Evolutionary conservation across 1,284 basidiomycete species (phyloP).

Genomic region (Stygiomarasmius scandens): DNA sequence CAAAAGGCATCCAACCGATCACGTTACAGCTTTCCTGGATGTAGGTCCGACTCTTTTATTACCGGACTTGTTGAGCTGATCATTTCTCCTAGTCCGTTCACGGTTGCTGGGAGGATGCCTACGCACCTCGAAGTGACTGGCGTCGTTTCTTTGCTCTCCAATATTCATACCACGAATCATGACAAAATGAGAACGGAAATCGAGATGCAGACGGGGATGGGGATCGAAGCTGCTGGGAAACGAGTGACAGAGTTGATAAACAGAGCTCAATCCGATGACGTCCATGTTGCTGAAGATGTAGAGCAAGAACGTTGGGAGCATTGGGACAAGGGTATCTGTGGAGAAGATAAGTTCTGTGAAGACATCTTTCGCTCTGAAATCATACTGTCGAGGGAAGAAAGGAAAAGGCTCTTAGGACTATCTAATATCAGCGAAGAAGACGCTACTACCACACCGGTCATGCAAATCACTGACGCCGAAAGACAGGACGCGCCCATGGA

Average conservation of each 20-base stretch:
- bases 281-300: background rate
- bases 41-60: conserved; percentile 38
- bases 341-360: conserved; percentile 15
- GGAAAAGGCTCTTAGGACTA: conserved; percentile 20
- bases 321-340: background rate
- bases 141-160: conserved; percentile 34
- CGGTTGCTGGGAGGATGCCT: conserved; percentile 34
- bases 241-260: background rate
- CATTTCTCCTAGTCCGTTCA: conserved; percentile 43
- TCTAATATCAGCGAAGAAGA: conserved; percentile 8
- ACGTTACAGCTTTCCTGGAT: conserved; percentile 70
- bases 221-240: background rate
- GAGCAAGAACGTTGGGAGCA: conserved; percentile 1
- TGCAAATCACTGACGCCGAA: background rate
- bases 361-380: conserved; percentile 21
- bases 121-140: conserved; percentile 15
- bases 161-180: background rate
- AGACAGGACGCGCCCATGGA: no score
- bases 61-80: conserved; percentile 4
- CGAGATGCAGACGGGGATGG: background rate
- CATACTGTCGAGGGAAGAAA: conserved; percentile 23
- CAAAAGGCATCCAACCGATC: conserved; percentile 61
- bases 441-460: no score
- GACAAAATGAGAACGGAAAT: background rate
- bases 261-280: background rate